Base-by-base conservation (phyloP, 495 filamentous ascomycete species). In the Evernia prunastri region DNA sequence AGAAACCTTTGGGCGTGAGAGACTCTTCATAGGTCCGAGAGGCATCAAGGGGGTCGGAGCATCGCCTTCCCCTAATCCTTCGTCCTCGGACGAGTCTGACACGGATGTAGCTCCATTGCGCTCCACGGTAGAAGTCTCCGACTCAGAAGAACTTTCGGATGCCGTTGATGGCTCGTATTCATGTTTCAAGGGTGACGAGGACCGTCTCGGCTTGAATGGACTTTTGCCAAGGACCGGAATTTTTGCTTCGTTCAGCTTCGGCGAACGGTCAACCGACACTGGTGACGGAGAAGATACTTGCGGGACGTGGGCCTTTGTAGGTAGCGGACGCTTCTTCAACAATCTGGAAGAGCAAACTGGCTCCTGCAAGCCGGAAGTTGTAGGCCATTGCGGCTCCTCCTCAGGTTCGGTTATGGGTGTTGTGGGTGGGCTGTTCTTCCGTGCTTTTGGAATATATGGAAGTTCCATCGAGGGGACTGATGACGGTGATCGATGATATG, bases 171-270 rank as follows among this genome's bases (percentile, higher is more conserved):
- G 95, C 67, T 91, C 89, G 69, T 96, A 99, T 77, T 99, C 92
- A 69, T 97, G 94, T 75, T 99, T 99, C 63, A 99, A 80, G 12
- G 95, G 95, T 12, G 95, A 97, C 7, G 95, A 97, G 33, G 86
- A 88, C 9, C 90, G 83, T 36, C 93, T 64, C 33, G 49, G 81
- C 69, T 64, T 64, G 56, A 53, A 81, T 72, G 33, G 76, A 78
- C 31, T 71, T 56, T 8, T 69, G 76, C 80, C 61, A 20, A 83
- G 76, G 7, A 83, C 77, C 40, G 83, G 83, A 40, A 76, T 73
- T 45, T 80, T 81, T 54, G 77, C 70, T 73, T 68, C 79, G 77
- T 77, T 87, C 70, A 71, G 78, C 63, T 72, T 81, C 45, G 80
- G 76, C 25, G 75, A 78, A 27, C 79, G 76, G 71, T 83, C 82